Base-by-base conservation (phyloP, 2,329 filamentous ascomycete genomes). In the Ascomycota sp. region DNA sequence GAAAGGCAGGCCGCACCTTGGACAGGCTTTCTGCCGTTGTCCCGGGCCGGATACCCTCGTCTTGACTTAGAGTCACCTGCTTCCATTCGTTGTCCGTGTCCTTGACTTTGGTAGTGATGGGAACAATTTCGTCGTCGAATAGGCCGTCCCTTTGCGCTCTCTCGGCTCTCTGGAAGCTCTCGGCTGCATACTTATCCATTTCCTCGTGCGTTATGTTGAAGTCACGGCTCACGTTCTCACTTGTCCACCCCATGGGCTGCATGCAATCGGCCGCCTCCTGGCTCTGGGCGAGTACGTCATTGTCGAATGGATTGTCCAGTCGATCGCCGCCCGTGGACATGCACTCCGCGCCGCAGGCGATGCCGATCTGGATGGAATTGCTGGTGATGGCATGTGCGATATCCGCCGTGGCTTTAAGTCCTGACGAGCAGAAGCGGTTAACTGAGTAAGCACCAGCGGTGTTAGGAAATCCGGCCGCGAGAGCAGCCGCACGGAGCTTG, bases 161-260 rank as follows among this genome's bases (percentile, higher is more conserved):
- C 61, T 98, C 89, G 20, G 89, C 89, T 28, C 83, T 69, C 39
- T 74, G 69, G 62, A 83, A 98, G 27, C 75, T 83, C 59, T 91
- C 82, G 8, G 78, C 78, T 0, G 89, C 81, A 51, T 74, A 95
- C 40, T 65, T 61, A 54, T 98, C 89, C 57, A 95, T 80, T 49
- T 59, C 57, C 48, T 85, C 73, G 36, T 89, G 70, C 2, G 69
- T 58, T 48, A 98, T 75, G 47, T 76, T 69, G 53, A 95, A 95
- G 57, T 95, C 89, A 29, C 71, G 71, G 43, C 76, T 82, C 20
- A 98, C 83, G 49, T 95, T 95, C 62, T 98, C 89, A 35, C 77
- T 86, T 3, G 89, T 98, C 69, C 92, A 91, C 15, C 89, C 89
- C 89, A 98, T 98, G 40, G 86, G 79, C 64, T 83, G 70, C 70